phyloP scores from a whole-genome alignment of 1,139 yeast genomes.

The Zygosaccharomyces pseudobailii region DNA sequence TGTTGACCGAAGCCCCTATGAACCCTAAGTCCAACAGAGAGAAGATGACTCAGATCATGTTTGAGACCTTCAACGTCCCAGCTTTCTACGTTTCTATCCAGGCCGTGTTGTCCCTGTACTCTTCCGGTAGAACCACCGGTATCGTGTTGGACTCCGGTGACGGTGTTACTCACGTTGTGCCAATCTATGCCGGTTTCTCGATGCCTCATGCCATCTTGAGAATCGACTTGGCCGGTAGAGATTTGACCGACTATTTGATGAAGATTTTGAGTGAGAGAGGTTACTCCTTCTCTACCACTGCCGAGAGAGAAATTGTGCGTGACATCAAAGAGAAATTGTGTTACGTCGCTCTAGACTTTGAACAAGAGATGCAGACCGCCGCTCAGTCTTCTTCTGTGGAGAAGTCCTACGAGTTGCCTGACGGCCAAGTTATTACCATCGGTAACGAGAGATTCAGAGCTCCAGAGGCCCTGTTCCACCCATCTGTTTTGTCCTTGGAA shows the following conservation, averaged over 20 bases:
- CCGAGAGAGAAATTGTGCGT: constrained; percentile 99
- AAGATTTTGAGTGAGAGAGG: constrained; percentile 98
- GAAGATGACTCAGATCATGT: constrained; percentile 98
- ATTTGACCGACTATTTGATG: constrained; percentile 97
- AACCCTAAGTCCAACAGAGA: constrained; percentile 99
- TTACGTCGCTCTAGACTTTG: constrained; percentile 94
- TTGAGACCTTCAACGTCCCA: constrained; percentile 98
- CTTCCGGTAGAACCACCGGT: constrained; percentile 99
- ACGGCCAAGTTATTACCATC: constrained; percentile 98
- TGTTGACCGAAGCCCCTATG: constrained; percentile 98
- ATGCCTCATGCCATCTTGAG: constrained; percentile 98
- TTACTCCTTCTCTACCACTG: constrained; percentile 96
- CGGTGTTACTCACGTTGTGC: constrained; percentile 99
- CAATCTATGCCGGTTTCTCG: constrained; percentile 99
- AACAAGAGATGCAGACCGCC: constrained; percentile 98
- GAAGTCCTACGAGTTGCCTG: constrained; percentile 98
- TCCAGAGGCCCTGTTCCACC: constrained; percentile 99
- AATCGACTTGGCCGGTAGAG: constrained; percentile 99
- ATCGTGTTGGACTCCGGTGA: constrained; percentile 99
- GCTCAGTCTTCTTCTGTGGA: constrained; percentile 97
- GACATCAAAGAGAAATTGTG: constrained; percentile 99
- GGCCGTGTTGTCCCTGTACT: constrained; percentile 96
- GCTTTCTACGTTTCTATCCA: constrained; percentile 98
- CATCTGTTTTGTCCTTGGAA: constrained; percentile 94
- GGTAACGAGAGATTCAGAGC: constrained; percentile 99